phyloP scores from a whole-genome alignment of 345 rosid species.

The Rhodamnia argentea region DNA sequence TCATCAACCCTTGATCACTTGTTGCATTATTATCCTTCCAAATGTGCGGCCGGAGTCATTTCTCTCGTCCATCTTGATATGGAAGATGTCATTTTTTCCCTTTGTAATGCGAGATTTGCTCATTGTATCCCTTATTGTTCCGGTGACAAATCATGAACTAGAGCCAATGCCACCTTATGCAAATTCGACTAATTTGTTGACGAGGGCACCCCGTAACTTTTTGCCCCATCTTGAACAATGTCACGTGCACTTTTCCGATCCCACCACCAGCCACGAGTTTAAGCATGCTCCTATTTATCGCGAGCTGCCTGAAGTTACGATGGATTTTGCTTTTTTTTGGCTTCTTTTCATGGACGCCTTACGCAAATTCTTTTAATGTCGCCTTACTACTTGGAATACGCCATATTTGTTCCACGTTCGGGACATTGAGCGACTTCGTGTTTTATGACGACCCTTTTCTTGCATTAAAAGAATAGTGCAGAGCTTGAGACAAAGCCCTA shows the following conservation, averaged over 20 bases:
- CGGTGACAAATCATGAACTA: not conserved
- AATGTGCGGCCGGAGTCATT: not conserved
- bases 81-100: not conserved
- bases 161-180: not conserved
- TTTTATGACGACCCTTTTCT: not conserved
- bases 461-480: not conserved
- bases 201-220: not conserved
- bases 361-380: not conserved
- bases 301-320: not conserved
- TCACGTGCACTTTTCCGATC: not conserved
- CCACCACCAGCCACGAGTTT: not conserved
- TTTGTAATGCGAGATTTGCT: not conserved
- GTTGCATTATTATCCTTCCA: not conserved
- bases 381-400: not conserved
- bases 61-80: not conserved
- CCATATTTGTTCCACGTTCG: not conserved
- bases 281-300: not conserved
- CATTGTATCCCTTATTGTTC: not conserved
- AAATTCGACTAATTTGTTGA: not conserved
- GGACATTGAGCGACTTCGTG: not conserved
- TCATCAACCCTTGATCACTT: not conserved
- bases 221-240: not conserved
- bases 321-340: not conserved
- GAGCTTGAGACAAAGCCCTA: not conserved
- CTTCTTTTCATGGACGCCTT: not conserved